phyloP scores from a whole-genome alignment of 1,284 basidiomycete genomes.

The Microbotryum scabiosae region DNA sequence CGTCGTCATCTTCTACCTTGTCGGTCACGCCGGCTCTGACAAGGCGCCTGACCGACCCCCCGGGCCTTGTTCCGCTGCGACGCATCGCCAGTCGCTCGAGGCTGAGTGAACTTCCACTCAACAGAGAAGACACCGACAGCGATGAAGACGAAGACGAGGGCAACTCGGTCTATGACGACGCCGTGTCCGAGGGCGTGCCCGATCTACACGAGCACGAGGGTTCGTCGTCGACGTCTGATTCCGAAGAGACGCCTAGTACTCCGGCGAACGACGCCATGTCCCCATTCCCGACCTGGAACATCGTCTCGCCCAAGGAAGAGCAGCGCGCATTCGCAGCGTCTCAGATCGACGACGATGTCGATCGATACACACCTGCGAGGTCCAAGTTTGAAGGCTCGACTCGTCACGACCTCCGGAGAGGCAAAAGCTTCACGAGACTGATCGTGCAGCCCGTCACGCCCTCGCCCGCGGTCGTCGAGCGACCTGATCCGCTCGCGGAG shows the following conservation, averaged over 20 bases:
- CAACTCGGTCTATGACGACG: background rate
- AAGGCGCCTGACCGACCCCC: no score
- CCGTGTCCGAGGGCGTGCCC: background rate
- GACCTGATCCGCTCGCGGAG: conserved; percentile 10
- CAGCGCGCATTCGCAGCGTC: background rate
- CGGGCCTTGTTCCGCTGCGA: no score
- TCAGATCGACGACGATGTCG: background rate
- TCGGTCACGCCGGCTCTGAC: no score
- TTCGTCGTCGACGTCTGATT: background rate
- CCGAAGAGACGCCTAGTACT: background rate
- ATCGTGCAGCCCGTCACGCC: conserved; percentile 7
- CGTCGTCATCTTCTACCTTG: no score
- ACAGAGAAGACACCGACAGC: background rate
- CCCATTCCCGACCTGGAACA: no score
- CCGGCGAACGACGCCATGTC: background rate
- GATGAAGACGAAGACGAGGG: background rate
- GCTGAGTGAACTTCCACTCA: background rate
- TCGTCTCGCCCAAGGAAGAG: background rate
- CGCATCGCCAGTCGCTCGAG: no score
- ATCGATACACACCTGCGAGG: background rate
- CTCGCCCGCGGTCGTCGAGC: conserved; percentile 11
- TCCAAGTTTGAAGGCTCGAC: conserved; percentile 17
- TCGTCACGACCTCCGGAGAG: conserved; percentile 18
- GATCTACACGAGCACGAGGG: background rate
- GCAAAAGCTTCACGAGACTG: conserved; percentile 27